Conservation (phyloP, 208 protist genomes). For the Borovskyia barvae region DNA sequence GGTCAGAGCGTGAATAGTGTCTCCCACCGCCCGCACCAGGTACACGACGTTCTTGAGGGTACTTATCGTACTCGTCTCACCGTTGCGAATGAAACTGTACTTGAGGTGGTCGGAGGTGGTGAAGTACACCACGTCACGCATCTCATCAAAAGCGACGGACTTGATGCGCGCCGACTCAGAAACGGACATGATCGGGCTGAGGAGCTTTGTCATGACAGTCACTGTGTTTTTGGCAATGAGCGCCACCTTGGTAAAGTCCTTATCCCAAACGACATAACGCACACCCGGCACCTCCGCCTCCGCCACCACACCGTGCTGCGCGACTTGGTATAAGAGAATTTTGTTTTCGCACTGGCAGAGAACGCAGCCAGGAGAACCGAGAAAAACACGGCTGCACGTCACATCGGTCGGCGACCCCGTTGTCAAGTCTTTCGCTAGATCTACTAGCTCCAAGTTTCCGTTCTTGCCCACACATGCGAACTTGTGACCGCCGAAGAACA, state of each 20-base stretch:
- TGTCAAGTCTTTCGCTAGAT: constrained; percentile 77
- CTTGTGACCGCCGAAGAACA: constrained; percentile 95
- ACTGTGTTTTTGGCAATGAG: constrained; percentile 91
- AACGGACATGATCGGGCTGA: constrained; percentile 91
- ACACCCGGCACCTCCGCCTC: constrained; percentile 61
- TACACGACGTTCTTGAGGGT: constrained; percentile 97
- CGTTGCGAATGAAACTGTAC: constrained; percentile 91
- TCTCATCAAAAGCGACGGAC: constrained; percentile 89
- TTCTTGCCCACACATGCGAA: constrained; percentile 92
- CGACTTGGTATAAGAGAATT: constrained; percentile 94
- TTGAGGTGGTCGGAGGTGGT: constrained; percentile 99
- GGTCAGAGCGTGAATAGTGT: constrained; percentile 90
- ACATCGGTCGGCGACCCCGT: constrained; percentile 62
- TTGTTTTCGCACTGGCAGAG: constrained; percentile 83
- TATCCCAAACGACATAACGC: constrained; percentile 95
- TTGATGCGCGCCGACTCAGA: constrained; percentile 96
- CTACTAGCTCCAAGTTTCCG: constrained; percentile 84
- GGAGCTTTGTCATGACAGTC: constrained; percentile 84
- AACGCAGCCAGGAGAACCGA: constrained; percentile 65
- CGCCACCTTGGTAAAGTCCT: constrained; percentile 90
- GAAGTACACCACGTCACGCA: constrained; percentile 96
- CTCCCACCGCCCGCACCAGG: constrained; percentile 85
- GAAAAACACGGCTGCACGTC: constrained; percentile 73
- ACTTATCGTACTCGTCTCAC: constrained; percentile 97
- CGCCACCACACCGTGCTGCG: constrained; percentile 82